Percentiles rank a stretch among this genome's conserved stretches.
phyloP scores from a whole-genome alignment of 176 grass and related monocot species.

The Carex littledalei region DNA sequence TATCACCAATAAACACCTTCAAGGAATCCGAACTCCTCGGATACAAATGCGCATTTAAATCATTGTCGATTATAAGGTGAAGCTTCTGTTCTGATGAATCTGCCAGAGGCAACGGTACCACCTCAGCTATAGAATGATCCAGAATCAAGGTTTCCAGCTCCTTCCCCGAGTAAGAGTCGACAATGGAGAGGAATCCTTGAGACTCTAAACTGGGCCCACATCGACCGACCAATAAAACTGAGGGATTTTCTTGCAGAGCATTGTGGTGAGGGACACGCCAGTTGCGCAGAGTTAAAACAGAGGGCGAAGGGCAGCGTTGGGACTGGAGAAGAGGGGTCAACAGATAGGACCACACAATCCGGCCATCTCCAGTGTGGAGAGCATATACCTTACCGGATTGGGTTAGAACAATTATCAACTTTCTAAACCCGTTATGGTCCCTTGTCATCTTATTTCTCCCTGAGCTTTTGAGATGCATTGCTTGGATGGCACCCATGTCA shows the following conservation, averaged over 20 bases:
- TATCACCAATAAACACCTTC: constrained; percentile 53
- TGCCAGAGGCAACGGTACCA: constrained; percentile 64
- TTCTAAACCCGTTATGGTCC: constrained; percentile 93
- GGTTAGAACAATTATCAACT: constrained; percentile 81
- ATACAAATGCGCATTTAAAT: constrained; percentile 39
- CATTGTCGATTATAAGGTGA: constrained; percentile 36
- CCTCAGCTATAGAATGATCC: constrained; percentile 58
- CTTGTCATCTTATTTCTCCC: constrained; percentile 98
- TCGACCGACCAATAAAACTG: constrained; percentile 73
- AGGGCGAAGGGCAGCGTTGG: constrained; percentile 41
- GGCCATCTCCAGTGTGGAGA: constrained; percentile 96
- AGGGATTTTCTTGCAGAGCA: constrained; percentile 76
- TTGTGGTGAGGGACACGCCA: constrained; percentile 86
- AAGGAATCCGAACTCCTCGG: constrained; percentile 36
- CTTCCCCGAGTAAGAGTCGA: constrained; percentile 84
- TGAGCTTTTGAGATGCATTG: constrained; percentile 74
- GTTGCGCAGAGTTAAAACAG: constrained; percentile 60
- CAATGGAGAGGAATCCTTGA: constrained; percentile 57
- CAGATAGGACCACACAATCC: constrained; percentile 78
- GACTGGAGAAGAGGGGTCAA: constrained; percentile 49
- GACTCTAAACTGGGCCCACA: constrained; percentile 51
- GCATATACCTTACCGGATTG: constrained; percentile 83
- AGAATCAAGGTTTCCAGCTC: constrained; percentile 53
- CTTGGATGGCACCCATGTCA: constrained; percentile 90
- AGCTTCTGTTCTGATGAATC: constrained; percentile 52